Conservation (phyloP, 2,329 filamentous ascomycete genomes). For the Dactylella cylindrospora region DNA sequence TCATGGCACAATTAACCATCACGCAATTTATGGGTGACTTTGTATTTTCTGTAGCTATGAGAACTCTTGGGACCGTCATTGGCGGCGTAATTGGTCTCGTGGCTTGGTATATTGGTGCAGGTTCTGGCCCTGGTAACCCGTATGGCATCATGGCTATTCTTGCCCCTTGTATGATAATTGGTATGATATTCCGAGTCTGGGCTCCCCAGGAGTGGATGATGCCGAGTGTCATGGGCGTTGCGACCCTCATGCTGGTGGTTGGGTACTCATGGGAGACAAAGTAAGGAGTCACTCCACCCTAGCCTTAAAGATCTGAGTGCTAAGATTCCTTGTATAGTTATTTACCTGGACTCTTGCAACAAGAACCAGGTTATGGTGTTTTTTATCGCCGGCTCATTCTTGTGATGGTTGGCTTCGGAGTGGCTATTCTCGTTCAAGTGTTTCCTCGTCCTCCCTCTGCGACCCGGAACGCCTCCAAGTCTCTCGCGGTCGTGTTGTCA, state of each 20-base stretch:
- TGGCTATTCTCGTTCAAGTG: conserved; percentile 55
- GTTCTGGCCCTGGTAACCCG: conserved; percentile 56
- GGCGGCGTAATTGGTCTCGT: conserved; percentile 57
- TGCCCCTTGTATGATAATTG: conserved; percentile 50
- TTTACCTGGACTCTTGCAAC: conserved; percentile 11
- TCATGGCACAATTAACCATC: conserved; percentile 58
- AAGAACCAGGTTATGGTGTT: conserved; percentile 54
- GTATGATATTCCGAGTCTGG: conserved; percentile 53
- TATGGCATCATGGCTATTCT: conserved; percentile 57
- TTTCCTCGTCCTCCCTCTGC: conserved; percentile 57
- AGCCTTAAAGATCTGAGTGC: not conserved
- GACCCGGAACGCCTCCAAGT: conserved; percentile 55
- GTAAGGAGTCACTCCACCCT: conserved; percentile 3
- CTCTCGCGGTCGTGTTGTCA: conserved; percentile 55
- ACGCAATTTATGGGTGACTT: conserved; percentile 59
- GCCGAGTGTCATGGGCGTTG: conserved; percentile 53
- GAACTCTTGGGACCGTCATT: conserved; percentile 55
- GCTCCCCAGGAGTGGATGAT: conserved; percentile 50
- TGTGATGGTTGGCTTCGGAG: conserved; percentile 56
- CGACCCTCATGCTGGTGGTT: conserved; percentile 50
- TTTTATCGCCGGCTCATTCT: conserved; percentile 57
- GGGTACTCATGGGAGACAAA: conserved; percentile 36
- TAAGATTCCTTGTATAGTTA: conserved; percentile 8
- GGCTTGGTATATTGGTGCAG: conserved; percentile 59
- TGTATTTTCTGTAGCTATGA: conserved; percentile 54